phyloP scores from a whole-genome alignment of 2,329 filamentous ascomycete genomes.

The Aureobasidium lini region DNA sequence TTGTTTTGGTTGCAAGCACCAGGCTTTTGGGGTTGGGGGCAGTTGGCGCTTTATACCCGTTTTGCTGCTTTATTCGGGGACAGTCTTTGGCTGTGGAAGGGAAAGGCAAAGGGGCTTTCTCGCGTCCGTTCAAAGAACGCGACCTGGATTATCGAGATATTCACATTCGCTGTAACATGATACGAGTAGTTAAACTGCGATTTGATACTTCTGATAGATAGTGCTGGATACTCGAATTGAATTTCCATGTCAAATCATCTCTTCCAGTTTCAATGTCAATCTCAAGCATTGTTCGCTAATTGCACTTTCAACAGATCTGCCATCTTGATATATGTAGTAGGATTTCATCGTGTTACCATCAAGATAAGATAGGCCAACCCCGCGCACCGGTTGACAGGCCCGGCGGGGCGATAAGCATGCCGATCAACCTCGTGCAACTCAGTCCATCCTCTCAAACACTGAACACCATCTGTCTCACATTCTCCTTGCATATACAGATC shows the following conservation, averaged over 20 bases:
- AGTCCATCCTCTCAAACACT: not conserved
- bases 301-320: too few species aligned
- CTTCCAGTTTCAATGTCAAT: not conserved
- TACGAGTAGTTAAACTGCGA: not conserved
- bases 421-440: not conserved
- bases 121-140: not conserved
- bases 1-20: not conserved
- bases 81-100: not conserved
- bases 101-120: not conserved
- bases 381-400: not conserved
- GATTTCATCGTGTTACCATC: not conserved
- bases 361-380: conserved; percentile 10
- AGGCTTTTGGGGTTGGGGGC: not conserved
- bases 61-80: not conserved
- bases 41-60: conserved; percentile 15
- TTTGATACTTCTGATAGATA: not conserved
- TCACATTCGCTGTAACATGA: not conserved
- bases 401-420: not conserved
- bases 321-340: not conserved
- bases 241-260: not conserved
- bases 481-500: not conserved
- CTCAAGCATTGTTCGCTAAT: not conserved
- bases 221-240: not conserved
- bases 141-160: not conserved
- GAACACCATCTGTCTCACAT: too few species aligned